Percentiles rank a stretch among this genome's conserved stretches.
Evolutionary conservation across 768 basidiomycete species (phyloP).

Genomic region (Leccinum variicolor): DNA sequence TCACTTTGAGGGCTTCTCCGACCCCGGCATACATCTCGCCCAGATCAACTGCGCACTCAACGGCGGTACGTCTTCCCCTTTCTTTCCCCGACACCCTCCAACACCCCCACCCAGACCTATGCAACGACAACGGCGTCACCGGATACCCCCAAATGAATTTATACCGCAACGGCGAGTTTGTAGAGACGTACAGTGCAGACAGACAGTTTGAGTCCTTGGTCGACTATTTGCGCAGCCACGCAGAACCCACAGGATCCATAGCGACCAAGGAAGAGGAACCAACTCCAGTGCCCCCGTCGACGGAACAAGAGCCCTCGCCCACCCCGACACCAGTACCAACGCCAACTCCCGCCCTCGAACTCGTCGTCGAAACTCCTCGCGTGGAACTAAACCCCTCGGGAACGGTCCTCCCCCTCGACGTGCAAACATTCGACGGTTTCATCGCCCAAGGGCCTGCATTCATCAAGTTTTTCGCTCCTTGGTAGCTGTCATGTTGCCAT

Average conservation of each 20-base stretch:
- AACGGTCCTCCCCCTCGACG: slow-evolving; percentile 21
- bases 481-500: slow-evolving; percentile 39
- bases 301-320: slow-evolving; percentile 1
- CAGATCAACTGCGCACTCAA: slow-evolving; percentile 79
- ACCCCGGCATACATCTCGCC: slow-evolving; percentile 54
- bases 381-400: slow-evolving; percentile 23
- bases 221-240: slow-evolving; percentile 50
- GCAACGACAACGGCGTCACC: slow-evolving; percentile 59
- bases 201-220: slow-evolving; percentile 55
- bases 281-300: not conserved
- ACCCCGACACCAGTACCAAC: not conserved
- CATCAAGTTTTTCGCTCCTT: slow-evolving; percentile 89
- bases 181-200: slow-evolving; percentile 52
- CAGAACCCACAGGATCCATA: slow-evolving; percentile 20
- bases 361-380: slow-evolving; percentile 15
- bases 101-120: slow-evolving; percentile 57
- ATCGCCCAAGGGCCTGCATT: slow-evolving; percentile 50
- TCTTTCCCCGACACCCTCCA: not conserved
- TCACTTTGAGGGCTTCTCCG: slow-evolving; percentile 42
- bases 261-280: not conserved
- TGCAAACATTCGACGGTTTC: slow-evolving; percentile 37
- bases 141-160: slow-evolving; percentile 78
- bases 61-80: slow-evolving; percentile 53
- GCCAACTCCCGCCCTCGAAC: slow-evolving; percentile 2
- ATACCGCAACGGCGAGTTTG: slow-evolving; percentile 61